Base-by-base conservation (phyloP, 2,329 filamentous ascomycete species). In the Pseudonectria foliicola region DNA sequence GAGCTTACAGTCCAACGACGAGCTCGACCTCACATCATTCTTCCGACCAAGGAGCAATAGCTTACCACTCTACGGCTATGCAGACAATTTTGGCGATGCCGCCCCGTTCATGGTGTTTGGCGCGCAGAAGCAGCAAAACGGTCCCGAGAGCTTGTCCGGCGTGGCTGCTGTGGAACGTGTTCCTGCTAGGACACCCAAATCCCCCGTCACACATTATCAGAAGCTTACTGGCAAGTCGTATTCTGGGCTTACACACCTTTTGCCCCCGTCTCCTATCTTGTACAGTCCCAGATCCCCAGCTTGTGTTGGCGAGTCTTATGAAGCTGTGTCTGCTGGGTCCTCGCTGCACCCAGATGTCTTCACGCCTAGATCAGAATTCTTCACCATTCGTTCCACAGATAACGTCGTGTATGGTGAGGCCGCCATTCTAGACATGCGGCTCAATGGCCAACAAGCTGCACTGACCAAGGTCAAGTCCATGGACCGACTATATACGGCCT, bases 21-120 rank as follows among this genome's bases (percentile, higher is more conserved):
- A 71, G 27, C 52, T 73, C n/a, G 70, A 73, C 32, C 55, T 74
- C 25, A 66, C 65, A 1, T 43, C 54, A 21, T 46, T 45, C 2
- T 42, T 43, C 12, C 63, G 67, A 2, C 61, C 61, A 14, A 66
- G 70, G 38, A 73, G 72, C 43, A 61, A 64, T 29, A 75, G 68
- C 39, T 48, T 75, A 26, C 71, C 72, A 0, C 43, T 66, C n/a
- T 68, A 67, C 38, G 63, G 61, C 6, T 61, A 63, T 25, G 50
- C 58, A 3, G 67, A 70, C 33, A 62, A 61, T 13, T 57, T 65
- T 25, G 61, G 64, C 10, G 64, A 69, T 18, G 53, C 59, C 2
- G 61, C 67, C 2, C 67, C 67, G 2, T 72, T 71, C 40, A 68
- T 66, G 41, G 60, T 71, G 21, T 71, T 72, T 43, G 68, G 67